phyloP scores from a whole-genome alignment of 2,329 filamentous ascomycete genomes.

The Endoconidiophora laricicola region DNA sequence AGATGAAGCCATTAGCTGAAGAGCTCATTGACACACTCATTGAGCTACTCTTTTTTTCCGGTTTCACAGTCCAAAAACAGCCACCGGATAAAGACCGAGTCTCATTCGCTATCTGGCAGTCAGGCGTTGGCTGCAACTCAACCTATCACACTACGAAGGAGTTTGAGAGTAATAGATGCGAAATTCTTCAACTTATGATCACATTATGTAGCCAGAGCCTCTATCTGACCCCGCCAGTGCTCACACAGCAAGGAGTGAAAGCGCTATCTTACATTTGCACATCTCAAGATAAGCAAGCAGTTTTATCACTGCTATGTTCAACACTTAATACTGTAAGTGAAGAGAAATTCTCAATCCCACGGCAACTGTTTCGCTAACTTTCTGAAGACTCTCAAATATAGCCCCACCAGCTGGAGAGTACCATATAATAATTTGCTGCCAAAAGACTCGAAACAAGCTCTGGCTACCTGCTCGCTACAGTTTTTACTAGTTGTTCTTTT shows the following conservation, averaged over 20 bases:
- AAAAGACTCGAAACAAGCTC: conserved; percentile 74
- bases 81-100: conserved; percentile 61
- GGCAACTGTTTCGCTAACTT: neutral
- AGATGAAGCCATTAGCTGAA: conserved; percentile 75
- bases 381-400: conserved; percentile 74
- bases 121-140: conserved; percentile 87
- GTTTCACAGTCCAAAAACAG: conserved; percentile 67
- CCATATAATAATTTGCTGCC: conserved; percentile 88
- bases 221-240: conserved; percentile 66
- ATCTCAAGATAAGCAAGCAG: conserved; percentile 76
- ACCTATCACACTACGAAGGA: conserved; percentile 79
- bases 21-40: conserved; percentile 81
- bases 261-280: conserved; percentile 80
- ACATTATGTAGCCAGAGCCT: conserved; percentile 81
- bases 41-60: conserved; percentile 80
- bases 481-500: conserved; percentile 71
- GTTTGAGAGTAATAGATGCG: conserved; percentile 80
- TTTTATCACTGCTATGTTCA: conserved; percentile 80
- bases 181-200: conserved; percentile 72
- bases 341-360: neutral
- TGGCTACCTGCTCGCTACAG: conserved; percentile 85
- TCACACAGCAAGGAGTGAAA: conserved; percentile 69
- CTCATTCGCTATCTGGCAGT: conserved; percentile 93
- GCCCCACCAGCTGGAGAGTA: conserved; percentile 82
- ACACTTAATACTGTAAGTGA: conserved; percentile 71